Evolutionary conservation across 306 rosid species (phyloP), one percentile per base, ranked within the genome.

Genomic region (Potentilla sterilis): DNA sequence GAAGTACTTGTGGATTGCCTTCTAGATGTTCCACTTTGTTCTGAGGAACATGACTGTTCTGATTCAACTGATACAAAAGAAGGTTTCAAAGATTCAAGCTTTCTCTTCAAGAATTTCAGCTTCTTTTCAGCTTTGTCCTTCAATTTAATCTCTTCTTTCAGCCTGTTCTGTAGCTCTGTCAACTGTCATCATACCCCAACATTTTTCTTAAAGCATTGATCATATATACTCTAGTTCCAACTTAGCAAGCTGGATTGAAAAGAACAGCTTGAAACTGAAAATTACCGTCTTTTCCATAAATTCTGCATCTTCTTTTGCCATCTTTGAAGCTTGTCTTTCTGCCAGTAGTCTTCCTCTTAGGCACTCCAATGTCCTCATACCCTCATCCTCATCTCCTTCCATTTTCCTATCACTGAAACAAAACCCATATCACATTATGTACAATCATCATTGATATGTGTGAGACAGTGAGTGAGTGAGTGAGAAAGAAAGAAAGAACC

Each of bases 271-370:
- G 12, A 22, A 34, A 40, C 48, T n/a, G 2, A 47, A 47, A 22
- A 11, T 55, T 78, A 93, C 98, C 93, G 83, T 92, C 48, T 79
- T 79, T 61, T 40, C 91, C 88, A 89, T 74, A 74, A 84, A 70
- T 72, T 90, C 89, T 47, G 82, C 89, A 77, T 84, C 73, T 37
- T 85, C 83, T 52, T 88, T 94, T n/a, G 98, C 97, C 51, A 73
- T 67, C 78, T 68, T 88, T 77, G 98, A 94, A 72, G 93, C 95
- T 52, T 90, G 95, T 79, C 98, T 94, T 74, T 94, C 97, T 62
- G 96, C 95, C 12, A 92, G 83, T 73, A 94, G 85, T 74, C 96
- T 90, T 74, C 98, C 96, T 87, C 98, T 88, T 14, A 94, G 84
- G 78, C 89, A 88, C 58, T 82, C 93, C 58, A 92, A 76, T 63